phyloP scores from a whole-genome alignment of 1,284 basidiomycete species.

The Waitea zeae region DNA sequence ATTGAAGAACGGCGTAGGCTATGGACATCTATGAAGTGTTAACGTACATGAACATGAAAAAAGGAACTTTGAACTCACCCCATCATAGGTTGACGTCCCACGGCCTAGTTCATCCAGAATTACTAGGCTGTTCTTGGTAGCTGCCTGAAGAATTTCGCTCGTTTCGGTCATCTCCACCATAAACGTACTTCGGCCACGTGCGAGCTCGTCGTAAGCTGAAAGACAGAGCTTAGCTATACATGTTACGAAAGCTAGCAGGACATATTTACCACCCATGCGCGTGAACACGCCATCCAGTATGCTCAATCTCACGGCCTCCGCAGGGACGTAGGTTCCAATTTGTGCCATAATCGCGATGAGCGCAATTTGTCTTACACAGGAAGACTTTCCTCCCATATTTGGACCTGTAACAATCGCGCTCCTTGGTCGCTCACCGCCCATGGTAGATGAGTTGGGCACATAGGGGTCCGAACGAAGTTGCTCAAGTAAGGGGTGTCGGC shows the following conservation, averaged over 20 bases:
- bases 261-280: constrained; percentile 59
- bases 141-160: constrained; percentile 69
- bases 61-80: constrained; percentile 26
- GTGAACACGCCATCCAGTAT: constrained; percentile 77
- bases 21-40: constrained; percentile 53
- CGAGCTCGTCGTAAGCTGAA: constrained; percentile 72
- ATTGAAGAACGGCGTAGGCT: constrained; percentile 61
- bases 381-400: constrained; percentile 76
- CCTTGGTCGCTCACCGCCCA: constrained; percentile 34
- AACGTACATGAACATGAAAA: not conserved
- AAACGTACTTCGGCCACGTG: constrained; percentile 77
- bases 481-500: constrained; percentile 76
- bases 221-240: not conserved
- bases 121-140: constrained; percentile 60
- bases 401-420: constrained; percentile 73
- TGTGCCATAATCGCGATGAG: constrained; percentile 44
- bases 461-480: constrained; percentile 60
- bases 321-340: constrained; percentile 62
- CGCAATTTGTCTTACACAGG: constrained; percentile 58
- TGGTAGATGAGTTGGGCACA: constrained; percentile 51
- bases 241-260: not conserved
- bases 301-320: constrained; percentile 50
- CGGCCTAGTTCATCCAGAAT: constrained; percentile 79
- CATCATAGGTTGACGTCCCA: constrained; percentile 76
- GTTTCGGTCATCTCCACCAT: constrained; percentile 96